Evolutionary conservation across 352 stramenopile genomes (phyloP).

Genomic region (Phytophthora citricola): DNA sequence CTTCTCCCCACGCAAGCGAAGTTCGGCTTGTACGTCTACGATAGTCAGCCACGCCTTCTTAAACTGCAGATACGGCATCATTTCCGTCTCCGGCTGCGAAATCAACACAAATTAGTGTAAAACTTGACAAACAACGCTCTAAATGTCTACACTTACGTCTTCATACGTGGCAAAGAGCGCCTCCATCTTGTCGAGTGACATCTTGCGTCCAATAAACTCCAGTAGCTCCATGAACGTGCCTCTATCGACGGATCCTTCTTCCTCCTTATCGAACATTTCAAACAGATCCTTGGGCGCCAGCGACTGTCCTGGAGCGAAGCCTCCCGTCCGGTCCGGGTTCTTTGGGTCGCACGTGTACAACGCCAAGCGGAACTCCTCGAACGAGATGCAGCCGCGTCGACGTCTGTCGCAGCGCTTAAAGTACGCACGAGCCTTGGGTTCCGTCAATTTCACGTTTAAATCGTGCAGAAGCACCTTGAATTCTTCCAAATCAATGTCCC

Average conservation of each 20-base stretch:
- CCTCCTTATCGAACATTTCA: constrained; percentile 81
- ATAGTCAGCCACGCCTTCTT: constrained; percentile 76
- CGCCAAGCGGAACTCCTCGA: constrained; percentile 82
- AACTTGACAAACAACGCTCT: too few relatives aligned
- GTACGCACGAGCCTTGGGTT: constrained; percentile 78
- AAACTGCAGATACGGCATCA: constrained; percentile 77
- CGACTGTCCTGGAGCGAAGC: constrained; percentile 75
- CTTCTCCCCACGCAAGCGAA: constrained; percentile 59
- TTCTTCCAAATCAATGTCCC: constrained; percentile 80
- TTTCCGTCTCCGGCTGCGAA: constrained; percentile 61
- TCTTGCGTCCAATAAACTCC: constrained; percentile 69
- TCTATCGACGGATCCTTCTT: constrained; percentile 72
- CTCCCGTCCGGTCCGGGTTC: constrained; percentile 69
- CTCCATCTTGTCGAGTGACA: constrained; percentile 71
- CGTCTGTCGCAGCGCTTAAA: constrained; percentile 81
- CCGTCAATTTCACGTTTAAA: constrained; percentile 61
- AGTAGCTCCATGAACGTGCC: constrained; percentile 74
- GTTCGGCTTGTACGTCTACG: constrained; percentile 71
- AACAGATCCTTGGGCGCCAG: constrained; percentile 82
- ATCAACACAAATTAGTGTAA: neutral
- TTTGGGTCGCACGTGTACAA: constrained; percentile 85
- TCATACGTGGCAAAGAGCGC: constrained; percentile 70
- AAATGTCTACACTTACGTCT: constrained; percentile 49
- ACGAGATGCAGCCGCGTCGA: constrained; percentile 70
- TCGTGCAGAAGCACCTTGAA: constrained; percentile 77